These are phyloP conservation scores for Metschnikowia henanensis DNA, from an alignment of 805 yeast species.

Conservation along the genomic window DNA sequence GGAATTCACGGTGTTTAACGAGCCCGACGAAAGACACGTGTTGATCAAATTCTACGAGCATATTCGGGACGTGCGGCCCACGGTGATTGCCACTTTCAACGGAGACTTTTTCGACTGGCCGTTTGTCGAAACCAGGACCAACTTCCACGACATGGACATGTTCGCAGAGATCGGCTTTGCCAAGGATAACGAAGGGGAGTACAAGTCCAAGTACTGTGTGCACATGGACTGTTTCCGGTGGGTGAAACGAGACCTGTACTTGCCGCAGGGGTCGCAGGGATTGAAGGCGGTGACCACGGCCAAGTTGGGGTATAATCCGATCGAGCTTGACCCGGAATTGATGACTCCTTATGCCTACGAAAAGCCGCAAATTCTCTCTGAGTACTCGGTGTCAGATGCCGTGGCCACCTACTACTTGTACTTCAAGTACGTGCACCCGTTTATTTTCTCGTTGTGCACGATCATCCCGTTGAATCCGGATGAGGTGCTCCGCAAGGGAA, in stretches of 20 bases:
- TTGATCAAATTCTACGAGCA: slow-evolving; percentile 84
- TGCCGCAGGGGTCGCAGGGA: slow-evolving; percentile 99
- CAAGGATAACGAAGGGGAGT: slow-evolving; percentile 85
- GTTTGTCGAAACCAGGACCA: slow-evolving; percentile 86
- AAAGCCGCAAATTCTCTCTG: slow-evolving; percentile 88
- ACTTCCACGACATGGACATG: slow-evolving; percentile 83
- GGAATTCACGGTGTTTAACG: slow-evolving; percentile 84
- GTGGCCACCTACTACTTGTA: slow-evolving; percentile 96
- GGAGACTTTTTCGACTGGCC: slow-evolving; percentile 99
- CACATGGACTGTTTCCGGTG: slow-evolving; percentile 98
- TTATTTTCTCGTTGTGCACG: slow-evolving; percentile 91
- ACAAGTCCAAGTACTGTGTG: slow-evolving; percentile 86
- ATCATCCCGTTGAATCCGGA: slow-evolving; percentile 96
- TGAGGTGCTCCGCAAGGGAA: slow-evolving; percentile 93
- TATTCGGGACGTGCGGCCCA: slow-evolving; percentile 82
- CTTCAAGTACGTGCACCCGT: slow-evolving; percentile 96
- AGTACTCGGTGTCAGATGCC: slow-evolving; percentile 98
- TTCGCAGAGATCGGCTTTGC: slow-evolving; percentile 93
- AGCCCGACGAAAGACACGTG: slow-evolving; percentile 75
- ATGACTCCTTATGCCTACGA: slow-evolving; percentile 98
- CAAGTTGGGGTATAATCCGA: slow-evolving; percentile 93
- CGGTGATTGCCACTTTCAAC: slow-evolving; percentile 96
- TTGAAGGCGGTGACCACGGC: slow-evolving; percentile 96
- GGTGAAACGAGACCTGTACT: slow-evolving; percentile 96
- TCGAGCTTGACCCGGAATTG: slow-evolving; percentile 94